Percentiles rank a stretch among this genome's conserved stretches.
Evolutionary conservation across 805 yeast genomes (phyloP).

Genomic region (Hanseniaspora nectarophila): DNA sequence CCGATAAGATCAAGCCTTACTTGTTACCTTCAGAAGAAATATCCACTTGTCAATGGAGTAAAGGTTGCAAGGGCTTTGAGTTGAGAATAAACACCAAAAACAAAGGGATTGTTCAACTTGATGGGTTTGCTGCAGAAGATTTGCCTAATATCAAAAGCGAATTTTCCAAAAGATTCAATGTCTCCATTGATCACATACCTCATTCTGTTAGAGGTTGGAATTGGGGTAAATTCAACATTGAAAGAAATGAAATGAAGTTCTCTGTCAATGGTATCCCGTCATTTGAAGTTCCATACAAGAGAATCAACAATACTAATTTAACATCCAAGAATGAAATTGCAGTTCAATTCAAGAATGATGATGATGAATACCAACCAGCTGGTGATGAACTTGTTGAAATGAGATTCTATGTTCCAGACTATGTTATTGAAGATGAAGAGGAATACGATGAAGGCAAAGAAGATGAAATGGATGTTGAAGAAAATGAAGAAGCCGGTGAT

Average conservation of each 20-base stretch:
- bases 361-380: slow-evolving; percentile 46
- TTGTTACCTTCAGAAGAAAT: slow-evolving; percentile 79
- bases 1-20: slow-evolving; percentile 53
- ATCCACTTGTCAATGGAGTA: slow-evolving; percentile 72
- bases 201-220: slow-evolving; percentile 98
- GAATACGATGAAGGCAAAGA: slow-evolving; percentile 30
- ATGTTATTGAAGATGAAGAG: slow-evolving; percentile 31
- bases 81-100: slow-evolving; percentile 79
- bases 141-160: slow-evolving; percentile 71
- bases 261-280: slow-evolving; percentile 77
- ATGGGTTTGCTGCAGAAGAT: slow-evolving; percentile 84
- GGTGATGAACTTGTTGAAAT: slow-evolving; percentile 96
- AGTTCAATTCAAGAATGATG: slow-evolving; percentile 60
- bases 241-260: slow-evolving; percentile 80
- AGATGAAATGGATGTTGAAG: slow-evolving; percentile 28
- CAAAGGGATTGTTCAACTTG: slow-evolving; percentile 73
- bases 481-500: slow-evolving; percentile 22
- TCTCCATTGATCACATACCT: slow-evolving; percentile 69
- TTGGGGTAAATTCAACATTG: slow-evolving; percentile 92
- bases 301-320: slow-evolving; percentile 72
- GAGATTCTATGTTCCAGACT: slow-evolving; percentile 89
- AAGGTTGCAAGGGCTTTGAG: slow-evolving; percentile 88
- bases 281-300: slow-evolving; percentile 77
- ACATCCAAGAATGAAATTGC: slow-evolving; percentile 92
- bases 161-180: slow-evolving; percentile 60